Conservation (phyloP, 805 yeast genomes). For the Candida adriatica region DNA sequence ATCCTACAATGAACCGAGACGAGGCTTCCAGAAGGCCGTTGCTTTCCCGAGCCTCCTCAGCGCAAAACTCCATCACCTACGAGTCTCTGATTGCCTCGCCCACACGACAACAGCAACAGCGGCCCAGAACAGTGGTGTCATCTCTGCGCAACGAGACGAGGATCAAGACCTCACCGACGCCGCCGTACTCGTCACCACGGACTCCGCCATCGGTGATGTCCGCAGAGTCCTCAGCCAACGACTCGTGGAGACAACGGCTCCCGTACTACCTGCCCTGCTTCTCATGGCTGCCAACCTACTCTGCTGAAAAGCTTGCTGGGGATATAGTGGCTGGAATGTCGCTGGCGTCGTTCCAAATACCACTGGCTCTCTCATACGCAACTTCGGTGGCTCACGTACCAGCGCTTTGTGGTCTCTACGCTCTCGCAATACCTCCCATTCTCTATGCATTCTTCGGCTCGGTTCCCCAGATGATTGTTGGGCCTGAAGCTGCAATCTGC, state of each 20-base stretch:
- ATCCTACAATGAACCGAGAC: no score
- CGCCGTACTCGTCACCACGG: slow-evolving; percentile 7
- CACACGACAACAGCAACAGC: slow-evolving; percentile 3
- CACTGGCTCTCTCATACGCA: slow-evolving; percentile 68
- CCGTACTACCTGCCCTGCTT: slow-evolving; percentile 64
- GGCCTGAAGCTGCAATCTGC: slow-evolving; percentile 87
- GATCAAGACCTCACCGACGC: background rate
- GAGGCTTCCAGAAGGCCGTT: slow-evolving; percentile 8
- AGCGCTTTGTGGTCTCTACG: slow-evolving; percentile 71
- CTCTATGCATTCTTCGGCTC: slow-evolving; percentile 74
- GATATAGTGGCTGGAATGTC: slow-evolving; percentile 84
- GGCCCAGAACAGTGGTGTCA: slow-evolving; percentile 19
- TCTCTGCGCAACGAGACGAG: slow-evolving; percentile 5
- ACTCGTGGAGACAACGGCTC: slow-evolving; percentile 24
- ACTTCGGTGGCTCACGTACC: slow-evolving; percentile 80
- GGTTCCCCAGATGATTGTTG: slow-evolving; percentile 85
- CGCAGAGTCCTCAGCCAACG: slow-evolving; percentile 4
- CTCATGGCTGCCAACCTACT: slow-evolving; percentile 59
- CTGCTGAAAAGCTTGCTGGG: slow-evolving; percentile 31
- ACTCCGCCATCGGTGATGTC: slow-evolving; percentile 8
- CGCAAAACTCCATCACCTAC: slow-evolving; percentile 3
- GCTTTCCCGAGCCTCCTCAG: slow-evolving; percentile 4
- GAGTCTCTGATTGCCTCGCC: slow-evolving; percentile 10
- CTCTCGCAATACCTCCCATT: slow-evolving; percentile 72
- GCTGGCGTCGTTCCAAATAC: slow-evolving; percentile 86